Base-by-base conservation (phyloP, 2,329 filamentous ascomycete species). In the Xylogone sp. region DNA sequence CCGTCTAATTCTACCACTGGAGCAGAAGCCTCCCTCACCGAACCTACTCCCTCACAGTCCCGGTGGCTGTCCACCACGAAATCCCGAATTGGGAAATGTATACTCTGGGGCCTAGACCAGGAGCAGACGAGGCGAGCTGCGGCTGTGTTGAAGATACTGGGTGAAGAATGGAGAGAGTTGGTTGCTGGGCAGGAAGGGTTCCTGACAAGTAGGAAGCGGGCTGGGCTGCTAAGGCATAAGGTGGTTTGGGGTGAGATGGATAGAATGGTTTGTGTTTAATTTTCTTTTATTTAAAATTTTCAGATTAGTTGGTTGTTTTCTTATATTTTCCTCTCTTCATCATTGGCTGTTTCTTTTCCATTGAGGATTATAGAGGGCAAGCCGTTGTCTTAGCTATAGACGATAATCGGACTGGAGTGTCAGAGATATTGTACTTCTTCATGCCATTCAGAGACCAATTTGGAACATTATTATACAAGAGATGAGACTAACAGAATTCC, bases 181-280 rank as follows among this genome's bases (percentile, higher is more conserved):
- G 70, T 88, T 24, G 87, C 85, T 0, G 88, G 88, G 1, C 83
- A 83, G 52, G 87, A 93, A 62, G 89, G 90, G 0, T 95, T 84
- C 66, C 68, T 94, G 56, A 88, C 84, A 0, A 78, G 75, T 10
- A 74, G 77, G 53, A 76, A 79, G 58, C 75, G 82, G 47, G 81
- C 77, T 44, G 82, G 88, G 0, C 65, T 93, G 29, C 81, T 82
- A 56, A 73, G 77, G 49, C 84, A 89, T 53, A 75, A 78, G 57
- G 85, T 95, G 21, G 83, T 82, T 0, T 95, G 89, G 90, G 91
- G 90, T 24, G 90, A 96, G 67, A 90, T 91, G 87, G 88, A 83
- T 58, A 71, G 68, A 59, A 82, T 82, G 79, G 78, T 82, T 63
- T 69, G 74, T 69, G 51, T 46, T 56, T 45, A 27, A 27, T 51